These are phyloP conservation scores for Zygosaccharomyces lentus DNA, from an alignment of 805 yeast species.

Conservation along the genomic window DNA sequence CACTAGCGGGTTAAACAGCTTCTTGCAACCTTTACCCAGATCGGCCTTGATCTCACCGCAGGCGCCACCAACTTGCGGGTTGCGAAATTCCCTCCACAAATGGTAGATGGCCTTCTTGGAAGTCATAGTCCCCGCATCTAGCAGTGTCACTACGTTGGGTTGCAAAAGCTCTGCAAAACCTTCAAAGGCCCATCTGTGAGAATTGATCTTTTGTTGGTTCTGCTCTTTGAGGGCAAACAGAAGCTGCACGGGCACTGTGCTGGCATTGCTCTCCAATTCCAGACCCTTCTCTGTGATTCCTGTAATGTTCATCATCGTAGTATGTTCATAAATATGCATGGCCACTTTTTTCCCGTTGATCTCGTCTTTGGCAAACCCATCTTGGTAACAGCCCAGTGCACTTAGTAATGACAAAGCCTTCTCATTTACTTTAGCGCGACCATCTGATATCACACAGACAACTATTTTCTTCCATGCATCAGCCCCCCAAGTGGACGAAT, in stretches of 20 bases:
- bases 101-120: conserved; percentile 78
- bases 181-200: conserved; percentile 96
- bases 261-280: conserved; percentile 44
- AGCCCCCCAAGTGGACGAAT: conserved; percentile 83
- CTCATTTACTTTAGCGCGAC: conserved; percentile 77
- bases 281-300: conserved; percentile 58
- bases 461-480: conserved; percentile 94
- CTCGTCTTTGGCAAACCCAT: conserved; percentile 89
- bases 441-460: conserved; percentile 86
- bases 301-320: conserved; percentile 83
- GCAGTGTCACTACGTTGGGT: conserved; percentile 76
- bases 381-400: conserved; percentile 88
- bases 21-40: conserved; percentile 56
- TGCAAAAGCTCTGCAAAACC: conserved; percentile 79
- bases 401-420: conserved; percentile 76
- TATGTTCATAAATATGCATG: conserved; percentile 89
- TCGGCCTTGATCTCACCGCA: conserved; percentile 95
- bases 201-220: conserved; percentile 85
- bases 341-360: conserved; percentile 78
- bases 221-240: conserved; percentile 86
- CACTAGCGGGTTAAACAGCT: conserved; percentile 76
- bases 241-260: conserved; percentile 80
- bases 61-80: conserved; percentile 88
- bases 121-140: conserved; percentile 96
- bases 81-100: conserved; percentile 79